phyloP scores from a whole-genome alignment of 2,329 filamentous ascomycete genomes.

The Xylaria sp. region DNA sequence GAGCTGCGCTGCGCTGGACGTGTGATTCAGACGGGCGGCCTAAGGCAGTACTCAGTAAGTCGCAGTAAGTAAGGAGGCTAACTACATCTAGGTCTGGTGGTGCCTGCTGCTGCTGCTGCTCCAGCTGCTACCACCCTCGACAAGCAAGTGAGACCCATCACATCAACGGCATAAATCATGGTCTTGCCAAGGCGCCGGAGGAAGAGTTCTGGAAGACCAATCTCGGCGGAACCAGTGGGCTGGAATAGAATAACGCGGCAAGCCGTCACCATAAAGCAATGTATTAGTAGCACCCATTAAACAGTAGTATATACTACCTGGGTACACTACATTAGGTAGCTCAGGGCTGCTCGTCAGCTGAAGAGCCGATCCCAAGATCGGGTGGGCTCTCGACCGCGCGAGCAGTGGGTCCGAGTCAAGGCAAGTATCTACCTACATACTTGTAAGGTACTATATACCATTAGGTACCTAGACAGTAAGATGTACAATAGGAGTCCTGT shows the following conservation, averaged over 20 bases:
- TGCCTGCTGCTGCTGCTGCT: not conserved
- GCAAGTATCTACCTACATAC: not conserved
- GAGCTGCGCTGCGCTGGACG: slow-evolving; percentile 7
- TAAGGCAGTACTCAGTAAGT: too few relatives aligned
- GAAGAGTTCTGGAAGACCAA: slow-evolving; percentile 41
- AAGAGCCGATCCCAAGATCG: slow-evolving; percentile 24
- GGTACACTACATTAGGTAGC: not conserved
- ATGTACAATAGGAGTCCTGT: not conserved
- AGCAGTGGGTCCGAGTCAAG: slow-evolving; percentile 17
- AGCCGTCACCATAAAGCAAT: too few relatives aligned
- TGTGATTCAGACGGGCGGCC: not conserved
- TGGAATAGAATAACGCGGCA: slow-evolving; percentile 32
- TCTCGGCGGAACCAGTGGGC: slow-evolving; percentile 36
- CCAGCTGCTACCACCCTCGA: not conserved
- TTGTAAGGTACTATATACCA: not conserved
- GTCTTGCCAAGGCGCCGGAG: slow-evolving; percentile 38
- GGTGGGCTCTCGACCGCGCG: slow-evolving; percentile 12
- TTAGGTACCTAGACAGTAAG: not conserved
- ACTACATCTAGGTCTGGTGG: not conserved
- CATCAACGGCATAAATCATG: slow-evolving; percentile 29
- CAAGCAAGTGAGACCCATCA: slow-evolving; percentile 22
- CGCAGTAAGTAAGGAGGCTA: too few relatives aligned
- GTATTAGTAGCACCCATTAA: slow-evolving; percentile 9
- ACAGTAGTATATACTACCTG: too few relatives aligned
- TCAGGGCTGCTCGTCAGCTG: slow-evolving; percentile 32